These are phyloP conservation scores for Exophiala xenobiotica DNA, from an alignment of 2,329 filamentous ascomycete species.

Conservation along the genomic window DNA sequence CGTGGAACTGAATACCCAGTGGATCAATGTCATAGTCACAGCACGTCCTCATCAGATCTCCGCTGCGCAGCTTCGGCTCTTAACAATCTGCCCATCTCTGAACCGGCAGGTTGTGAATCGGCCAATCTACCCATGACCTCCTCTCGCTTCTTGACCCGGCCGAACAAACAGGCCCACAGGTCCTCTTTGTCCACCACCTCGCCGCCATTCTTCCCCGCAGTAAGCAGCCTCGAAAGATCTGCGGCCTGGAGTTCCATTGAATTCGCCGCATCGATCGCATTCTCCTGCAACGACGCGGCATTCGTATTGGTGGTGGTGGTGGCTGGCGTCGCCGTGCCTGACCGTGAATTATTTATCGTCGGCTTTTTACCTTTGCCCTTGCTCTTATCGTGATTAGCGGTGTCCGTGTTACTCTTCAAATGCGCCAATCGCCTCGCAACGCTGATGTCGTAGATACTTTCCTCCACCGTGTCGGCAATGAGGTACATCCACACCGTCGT, in stretches of 20 bases:
- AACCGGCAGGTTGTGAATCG: slow-evolving; percentile 35
- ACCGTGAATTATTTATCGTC: slow-evolving; percentile 34
- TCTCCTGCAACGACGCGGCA: slow-evolving; percentile 49
- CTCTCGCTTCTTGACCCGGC: slow-evolving; percentile 39
- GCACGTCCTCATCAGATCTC: slow-evolving; percentile 1
- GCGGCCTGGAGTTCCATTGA: slow-evolving; percentile 77
- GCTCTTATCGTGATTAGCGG: slow-evolving; percentile 27
- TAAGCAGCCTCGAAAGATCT: slow-evolving; percentile 67
- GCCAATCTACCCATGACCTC: slow-evolving; percentile 14
- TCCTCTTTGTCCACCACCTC: slow-evolving; percentile 78
- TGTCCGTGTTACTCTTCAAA: slow-evolving; percentile 53
- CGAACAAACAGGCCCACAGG: slow-evolving; percentile 87
- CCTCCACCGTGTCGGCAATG: slow-evolving; percentile 85
- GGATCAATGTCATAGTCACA: neutral
- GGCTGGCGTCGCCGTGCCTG: slow-evolving; percentile 15
- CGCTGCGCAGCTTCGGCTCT: slow-evolving; percentile 56
- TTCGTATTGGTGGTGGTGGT: slow-evolving; percentile 34
- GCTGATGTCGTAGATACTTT: slow-evolving; percentile 85
- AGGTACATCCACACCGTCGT: slow-evolving; percentile 97
- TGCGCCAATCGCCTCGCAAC: slow-evolving; percentile 76
- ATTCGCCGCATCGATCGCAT: slow-evolving; percentile 76
- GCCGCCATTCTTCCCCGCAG: slow-evolving; percentile 67
- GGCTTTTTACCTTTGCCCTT: slow-evolving; percentile 30
- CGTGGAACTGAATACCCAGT: neutral
- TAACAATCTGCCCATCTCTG: slow-evolving; percentile 51